These are phyloP conservation scores for Combretum micranthum DNA, from an alignment of 345 rosid genomes.

Conservation along the genomic window DNA sequence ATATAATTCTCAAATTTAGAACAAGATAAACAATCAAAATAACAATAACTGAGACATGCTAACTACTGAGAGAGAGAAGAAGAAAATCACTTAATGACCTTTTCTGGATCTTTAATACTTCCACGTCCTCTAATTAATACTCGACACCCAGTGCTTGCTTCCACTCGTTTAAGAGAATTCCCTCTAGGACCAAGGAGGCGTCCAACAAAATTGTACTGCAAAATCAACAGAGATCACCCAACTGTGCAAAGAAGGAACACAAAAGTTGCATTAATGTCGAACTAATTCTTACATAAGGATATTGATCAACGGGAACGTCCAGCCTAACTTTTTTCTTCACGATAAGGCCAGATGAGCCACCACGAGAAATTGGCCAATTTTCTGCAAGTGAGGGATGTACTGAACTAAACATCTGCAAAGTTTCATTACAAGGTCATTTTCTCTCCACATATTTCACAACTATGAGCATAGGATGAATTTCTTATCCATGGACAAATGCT, in stretches of 20 bases:
- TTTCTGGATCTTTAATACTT: conserved; percentile 80
- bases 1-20: too few species aligned
- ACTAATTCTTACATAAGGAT: conserved; percentile 58
- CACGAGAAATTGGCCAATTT: conserved; percentile 72
- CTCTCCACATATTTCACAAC: too few species aligned
- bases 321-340: conserved; percentile 82
- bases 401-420: conserved; percentile 55
- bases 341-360: conserved; percentile 76
- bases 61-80: too few species aligned
- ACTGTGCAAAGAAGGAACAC: background rate
- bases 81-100: conserved; percentile 31
- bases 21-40: too few species aligned
- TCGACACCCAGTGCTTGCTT: conserved; percentile 90
- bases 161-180: conserved; percentile 94
- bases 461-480: too few species aligned
- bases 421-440: too few species aligned
- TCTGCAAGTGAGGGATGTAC: conserved; percentile 56
- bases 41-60: too few species aligned
- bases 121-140: conserved; percentile 94
- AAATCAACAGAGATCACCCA: conserved; percentile 13
- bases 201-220: conserved; percentile 98
- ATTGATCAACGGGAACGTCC: conserved; percentile 83
- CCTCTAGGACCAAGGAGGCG: conserved; percentile 99
- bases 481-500: too few species aligned
- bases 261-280: background rate